Percentiles rank a stretch among this genome's conserved stretches.
Conservation (phyloP, 176 grass and related monocot species). For the Phragmites australis region DNA sequence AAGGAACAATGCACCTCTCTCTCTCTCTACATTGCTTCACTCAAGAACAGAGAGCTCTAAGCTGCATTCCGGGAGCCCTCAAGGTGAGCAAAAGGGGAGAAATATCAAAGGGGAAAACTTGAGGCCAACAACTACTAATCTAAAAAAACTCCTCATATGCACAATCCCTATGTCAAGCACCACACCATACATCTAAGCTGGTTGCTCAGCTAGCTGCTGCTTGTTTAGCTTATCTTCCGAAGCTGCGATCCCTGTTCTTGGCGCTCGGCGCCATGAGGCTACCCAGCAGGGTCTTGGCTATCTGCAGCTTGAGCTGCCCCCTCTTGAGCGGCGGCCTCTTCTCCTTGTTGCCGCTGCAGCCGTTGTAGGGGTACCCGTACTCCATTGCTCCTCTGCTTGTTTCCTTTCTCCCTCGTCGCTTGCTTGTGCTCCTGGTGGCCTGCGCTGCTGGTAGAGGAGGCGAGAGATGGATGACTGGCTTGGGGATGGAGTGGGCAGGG, state of each 20-base stretch:
- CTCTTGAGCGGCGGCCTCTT: conserved; percentile 57
- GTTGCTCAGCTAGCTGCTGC: too few relatives aligned
- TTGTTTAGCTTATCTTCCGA: conserved; percentile 38
- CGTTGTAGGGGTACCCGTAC: conserved; percentile 35
- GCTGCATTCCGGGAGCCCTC: not conserved
- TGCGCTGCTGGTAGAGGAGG: conserved; percentile 18
- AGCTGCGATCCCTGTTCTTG: conserved; percentile 37
- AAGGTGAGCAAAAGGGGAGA: not conserved
- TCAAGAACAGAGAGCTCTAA: conserved; percentile 5
- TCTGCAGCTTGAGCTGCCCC: conserved; percentile 58
- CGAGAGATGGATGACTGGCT: not conserved
- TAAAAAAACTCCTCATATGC: not conserved
- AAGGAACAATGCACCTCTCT: not conserved
- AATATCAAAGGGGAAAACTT: not conserved
- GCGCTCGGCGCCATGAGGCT: conserved; percentile 26
- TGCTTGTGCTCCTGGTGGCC: not conserved
- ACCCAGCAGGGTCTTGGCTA: conserved; percentile 33
- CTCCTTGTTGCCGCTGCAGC: conserved; percentile 25
- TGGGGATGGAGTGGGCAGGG: conserved; percentile 4
- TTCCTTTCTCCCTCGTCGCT: not conserved
- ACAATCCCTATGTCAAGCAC: not conserved
- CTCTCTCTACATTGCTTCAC: not conserved
- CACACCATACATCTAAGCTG: not conserved
- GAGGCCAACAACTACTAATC: not conserved
- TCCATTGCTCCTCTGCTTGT: conserved; percentile 32